Evolutionary conservation across 2,329 filamentous ascomycete genomes (phyloP).

Genomic region (Whalleya microplaca): DNA sequence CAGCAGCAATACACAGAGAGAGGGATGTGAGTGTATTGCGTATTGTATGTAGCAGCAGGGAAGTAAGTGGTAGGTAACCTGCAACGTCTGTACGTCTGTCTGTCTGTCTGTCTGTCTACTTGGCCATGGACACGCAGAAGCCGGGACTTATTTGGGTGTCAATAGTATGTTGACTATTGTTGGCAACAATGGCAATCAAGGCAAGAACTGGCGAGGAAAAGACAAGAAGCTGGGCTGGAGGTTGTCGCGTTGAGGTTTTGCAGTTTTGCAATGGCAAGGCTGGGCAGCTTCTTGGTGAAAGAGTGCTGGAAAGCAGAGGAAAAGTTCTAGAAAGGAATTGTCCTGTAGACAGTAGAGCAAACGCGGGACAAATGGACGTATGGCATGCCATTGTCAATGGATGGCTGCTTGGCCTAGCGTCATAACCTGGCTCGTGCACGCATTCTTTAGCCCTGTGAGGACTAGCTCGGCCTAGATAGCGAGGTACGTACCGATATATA

Average conservation of each 20-base stretch:
- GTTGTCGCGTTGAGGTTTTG: conserved; percentile 2
- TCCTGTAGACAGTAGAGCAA: conserved; percentile 12
- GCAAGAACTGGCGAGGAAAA: background rate
- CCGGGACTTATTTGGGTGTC: background rate
- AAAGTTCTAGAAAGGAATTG: conserved; percentile 24
- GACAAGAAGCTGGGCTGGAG: background rate
- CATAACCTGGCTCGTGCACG: background rate
- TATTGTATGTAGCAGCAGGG: too few species aligned
- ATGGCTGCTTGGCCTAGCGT: background rate
- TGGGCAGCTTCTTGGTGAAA: conserved; percentile 3
- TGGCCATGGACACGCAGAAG: background rate
- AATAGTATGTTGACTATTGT: background rate
- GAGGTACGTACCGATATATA: too few species aligned
- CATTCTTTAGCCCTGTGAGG: background rate
- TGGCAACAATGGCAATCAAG: background rate
- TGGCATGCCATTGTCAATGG: background rate
- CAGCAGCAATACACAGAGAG: too few species aligned
- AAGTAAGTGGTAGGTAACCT: too few species aligned
- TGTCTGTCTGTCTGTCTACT: too few species aligned
- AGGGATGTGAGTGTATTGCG: too few species aligned
- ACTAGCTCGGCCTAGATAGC: background rate
- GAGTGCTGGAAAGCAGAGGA: conserved; percentile 2
- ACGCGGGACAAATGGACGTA: background rate
- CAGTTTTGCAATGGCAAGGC: conserved; percentile 21
- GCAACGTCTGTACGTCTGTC: too few species aligned